A percentile compares a stretch with the other conserved stretches of the same genome.
Conservation (phyloP, 345 rosid genomes). For the Aegle marmelos region DNA sequence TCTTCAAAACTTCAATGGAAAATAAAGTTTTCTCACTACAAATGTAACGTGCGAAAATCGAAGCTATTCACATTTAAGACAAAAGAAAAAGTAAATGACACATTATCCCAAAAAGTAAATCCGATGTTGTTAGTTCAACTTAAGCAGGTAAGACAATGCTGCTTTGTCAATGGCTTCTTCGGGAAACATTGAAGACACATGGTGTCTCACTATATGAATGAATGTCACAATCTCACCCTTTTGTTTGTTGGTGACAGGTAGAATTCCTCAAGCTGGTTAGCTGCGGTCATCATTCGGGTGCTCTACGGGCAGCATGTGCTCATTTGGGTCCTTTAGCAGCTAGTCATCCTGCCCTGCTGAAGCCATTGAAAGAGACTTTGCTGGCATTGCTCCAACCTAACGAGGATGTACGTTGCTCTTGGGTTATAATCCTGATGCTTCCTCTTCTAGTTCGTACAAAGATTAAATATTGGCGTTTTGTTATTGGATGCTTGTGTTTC, state of each 20-base stretch:
- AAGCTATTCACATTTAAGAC: too few relatives aligned
- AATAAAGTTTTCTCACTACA: too few relatives aligned
- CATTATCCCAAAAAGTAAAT: too few relatives aligned
- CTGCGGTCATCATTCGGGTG: slow-evolving; percentile 73
- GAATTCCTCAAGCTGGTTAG: slow-evolving; percentile 81
- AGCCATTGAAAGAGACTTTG: slow-evolving; percentile 88
- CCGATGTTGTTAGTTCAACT: slow-evolving; percentile 72
- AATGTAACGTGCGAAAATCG: too few relatives aligned
- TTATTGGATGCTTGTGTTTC: background rate
- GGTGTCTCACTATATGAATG: background rate
- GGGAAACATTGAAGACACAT: background rate
- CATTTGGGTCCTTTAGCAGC: slow-evolving; percentile 91
- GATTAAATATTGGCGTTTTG: background rate
- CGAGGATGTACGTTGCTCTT: slow-evolving; percentile 31
- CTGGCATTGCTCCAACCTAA: slow-evolving; percentile 64
- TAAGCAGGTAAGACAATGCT: slow-evolving; percentile 64
- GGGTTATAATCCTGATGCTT: background rate
- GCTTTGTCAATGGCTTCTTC: background rate
- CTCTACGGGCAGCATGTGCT: slow-evolving; percentile 72
- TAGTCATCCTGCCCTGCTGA: slow-evolving; percentile 57
- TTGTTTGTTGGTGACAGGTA: slow-evolving; percentile 45
- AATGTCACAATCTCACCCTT: background rate
- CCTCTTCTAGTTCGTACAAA: background rate
- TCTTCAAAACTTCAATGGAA: too few relatives aligned
- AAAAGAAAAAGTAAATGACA: too few relatives aligned